Base-by-base conservation (phyloP, 352 stramenopile genomes). In the Globisporangium abappressorium region DNA sequence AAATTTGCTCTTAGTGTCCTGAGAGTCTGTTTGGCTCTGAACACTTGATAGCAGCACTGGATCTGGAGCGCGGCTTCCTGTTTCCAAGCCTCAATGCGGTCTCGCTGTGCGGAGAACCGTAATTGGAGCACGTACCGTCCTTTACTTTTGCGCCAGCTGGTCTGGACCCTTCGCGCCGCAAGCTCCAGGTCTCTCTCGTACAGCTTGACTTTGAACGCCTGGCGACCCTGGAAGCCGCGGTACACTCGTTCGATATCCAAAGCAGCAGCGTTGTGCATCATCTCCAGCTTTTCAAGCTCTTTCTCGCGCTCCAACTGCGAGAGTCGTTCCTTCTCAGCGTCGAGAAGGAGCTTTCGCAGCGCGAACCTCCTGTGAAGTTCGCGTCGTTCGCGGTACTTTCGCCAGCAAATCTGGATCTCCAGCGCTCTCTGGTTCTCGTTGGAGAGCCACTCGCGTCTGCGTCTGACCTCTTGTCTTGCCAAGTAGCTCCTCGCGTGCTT, bases 81-180 rank as follows among this genome's bases (percentile, higher is more conserved):
- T 15, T 71, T 64, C 8, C 65, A 71, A 5, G 75, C 72, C 0
- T 68, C 69, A 11, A 86, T 70, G 47, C 76, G 63, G 2, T 85
- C 73, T 1, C 75, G 73, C 57, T 87, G 76, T 3, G 76, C 81
- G 0, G 73, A 64, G 51, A 91, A 90, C 0, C 83, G 83, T 14
- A 87, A 53, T 51, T 81, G 78, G 0, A 91, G 68, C 15, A 69
- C 81, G 38, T 84, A 84, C 9, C 70, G 62, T 0, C 74, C 76
- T 53, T 76, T 73, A 53, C 76, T 74, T n/a, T 73, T 70, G 15
- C 81, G 77, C 77, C 82, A 90, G 62, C 77, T 83, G 0, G 65
- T 71, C 63, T 92, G 80, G 3, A 90, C 64, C 9, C 69, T 79
- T 0, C 77, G 69, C 14, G 69, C 79, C 1, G 81, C 81, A 18